Evolutionary conservation across 108 stramenopile genomes (phyloP), one percentile per base, ranked within the genome.

Genomic region (Cyclostephanos invisitatus): DNA sequence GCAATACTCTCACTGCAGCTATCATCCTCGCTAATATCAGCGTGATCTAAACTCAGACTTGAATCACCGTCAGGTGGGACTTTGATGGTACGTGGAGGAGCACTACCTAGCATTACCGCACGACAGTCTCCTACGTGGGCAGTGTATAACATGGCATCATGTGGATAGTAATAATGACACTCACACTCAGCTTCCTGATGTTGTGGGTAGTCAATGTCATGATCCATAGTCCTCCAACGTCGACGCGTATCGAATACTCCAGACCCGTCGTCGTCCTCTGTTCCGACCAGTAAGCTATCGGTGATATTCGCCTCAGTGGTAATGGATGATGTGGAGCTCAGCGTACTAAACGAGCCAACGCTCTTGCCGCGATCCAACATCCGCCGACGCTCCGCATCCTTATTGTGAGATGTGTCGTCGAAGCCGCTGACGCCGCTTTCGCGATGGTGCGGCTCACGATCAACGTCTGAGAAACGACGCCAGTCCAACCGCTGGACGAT

Each of bases 101-200:
- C 87, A 17, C 83, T 83, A 46, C 89, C 88, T 24, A 93, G 62
- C 82, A 95, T 81, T 10, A 92, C 91, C 17, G 94, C 94, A 11
- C 94, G 75, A 62, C 94, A 95, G 60, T 95, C 94, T 8, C 94
- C 94, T 44, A 89, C 88, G 78, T 92, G 90, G 32, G 89, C 90
- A 2, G 94, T 89, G 76, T 92, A 91, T 42, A 94, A 66, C 69
- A 91, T 77, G 7, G 93, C 90, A 68, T 91, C 89, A 58, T 89
- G 83, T 14, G 92, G 86, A 29, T 85, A 78, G 63, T 90, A 90
- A 35, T 83, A 86, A 71, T 92, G 89, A 64, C 91, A 89, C 37
- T 82, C 79, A 44, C 86, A 88, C 27, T 87, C 87, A 15, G 86
- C 86, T 42, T 73, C 74, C 14, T 54, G 57, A 57, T 81, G 42